Base-by-base conservation (phyloP, 2,329 filamentous ascomycete genomes). In the Stachybotrys chartarum region DNA sequence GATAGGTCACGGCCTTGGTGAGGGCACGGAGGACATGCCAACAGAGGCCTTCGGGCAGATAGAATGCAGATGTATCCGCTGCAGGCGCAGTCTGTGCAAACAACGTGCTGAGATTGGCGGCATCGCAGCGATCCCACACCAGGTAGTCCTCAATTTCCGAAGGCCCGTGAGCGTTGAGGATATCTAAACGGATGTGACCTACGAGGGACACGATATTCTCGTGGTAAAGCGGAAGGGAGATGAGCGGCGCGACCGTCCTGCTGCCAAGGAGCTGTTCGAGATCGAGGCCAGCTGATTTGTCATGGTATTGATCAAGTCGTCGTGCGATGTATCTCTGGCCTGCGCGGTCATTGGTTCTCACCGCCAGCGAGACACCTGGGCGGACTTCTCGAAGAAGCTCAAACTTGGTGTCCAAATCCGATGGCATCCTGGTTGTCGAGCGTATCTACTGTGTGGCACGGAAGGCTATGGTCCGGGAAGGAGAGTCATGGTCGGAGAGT, bases 11-110 rank as follows among this genome's bases (percentile, higher is more conserved):
- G 3, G 78, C 79, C n/a, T 71, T 70, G 14, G 77, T 65, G 50
- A 82, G 64, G 7, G 74, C 76, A 11, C 70, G 63, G 12, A 78
- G 68, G 8, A 83, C 79, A 60, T 83, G 80, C 80, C 80, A 84
- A 58, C 79, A 79, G 12, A 83, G 68, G 3, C 72, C 70, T 60
- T 83, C 80, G 0, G 79, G 79, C 12, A 81, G 63, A 58, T 77
- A 78, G 12, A 63, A 64, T 35, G 30, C 17, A 5, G 54, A 46
- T 6, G 58, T 16, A 32, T 57, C 32, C 2, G 54, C 56, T 42
- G 59, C 46, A 16, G 61, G 57, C 5, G 57, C 60, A 30, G 67
- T 59, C 16, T 66, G 61, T 3, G 67, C 50, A 24, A 79, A 67
- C 11, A 82, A 59, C 32, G 70, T 70, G 30, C 70, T 69, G 42